Base-by-base conservation (phyloP, 352 stramenopile species). In the Plasmopara viticola region DNA sequence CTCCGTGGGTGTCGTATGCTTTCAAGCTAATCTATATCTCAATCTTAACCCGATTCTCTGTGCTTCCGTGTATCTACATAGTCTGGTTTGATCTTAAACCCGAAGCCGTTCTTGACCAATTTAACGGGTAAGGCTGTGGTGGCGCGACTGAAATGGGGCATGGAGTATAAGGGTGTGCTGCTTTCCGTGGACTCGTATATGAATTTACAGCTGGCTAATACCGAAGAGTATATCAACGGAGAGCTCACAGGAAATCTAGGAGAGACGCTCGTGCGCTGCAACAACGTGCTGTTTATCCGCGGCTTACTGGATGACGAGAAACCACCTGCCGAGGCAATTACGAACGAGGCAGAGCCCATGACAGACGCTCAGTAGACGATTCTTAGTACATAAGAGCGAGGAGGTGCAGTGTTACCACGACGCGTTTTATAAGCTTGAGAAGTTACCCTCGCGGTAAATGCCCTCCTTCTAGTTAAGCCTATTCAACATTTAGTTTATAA, bases 61-160 rank as follows among this genome's bases (percentile, higher is more conserved):
- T 53, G 12, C 46, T 13, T 25, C 20, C 20, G 20, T 25, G 20
- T 25, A 25, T 25, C 20, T 25, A 25, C 25, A 14, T 53, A 94
- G 84, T 86, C 82, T 53, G 78, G 80, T 47, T 66, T 94, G 56
- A 96, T 97, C 58, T 71, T 97, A 47, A 98, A 98, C 74, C 93
- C 93, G 5, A 98, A 98, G 78, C 93, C 93, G 41, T 98, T 98
- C 70, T 80, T 98, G 56, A 90, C 84, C 31, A 88, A 93, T 39
- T 82, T 98, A 43, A 97, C 89, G 14, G 97, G 96, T 29, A 98
- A 99, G 66, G 59, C 74, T 15, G 94, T 99, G 34, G 84, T 97
- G 60, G 95, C 98, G 47, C 96, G 97, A 57, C 86, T 99, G 50
- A 99, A 99, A 78, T 99, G 96, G 97, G 96, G 96, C 30, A 98